These are phyloP conservation scores for Beverwykella pulmonaria DNA, from an alignment of 495 filamentous ascomycete genomes.

Conservation along the genomic window DNA sequence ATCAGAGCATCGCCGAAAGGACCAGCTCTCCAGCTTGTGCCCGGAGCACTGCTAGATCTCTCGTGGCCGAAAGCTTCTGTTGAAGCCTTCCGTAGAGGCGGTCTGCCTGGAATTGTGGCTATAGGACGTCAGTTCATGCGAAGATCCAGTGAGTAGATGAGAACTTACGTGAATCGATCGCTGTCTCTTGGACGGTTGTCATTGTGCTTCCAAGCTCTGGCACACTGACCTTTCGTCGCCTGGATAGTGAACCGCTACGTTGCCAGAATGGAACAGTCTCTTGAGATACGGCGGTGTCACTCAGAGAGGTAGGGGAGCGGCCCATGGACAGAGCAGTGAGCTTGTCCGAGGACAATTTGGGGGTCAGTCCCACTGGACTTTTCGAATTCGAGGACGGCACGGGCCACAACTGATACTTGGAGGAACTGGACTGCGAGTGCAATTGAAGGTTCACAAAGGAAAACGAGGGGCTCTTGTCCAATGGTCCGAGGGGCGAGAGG, in stretches of 20 bases:
- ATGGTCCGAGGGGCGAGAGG: slow-evolving; percentile 10
- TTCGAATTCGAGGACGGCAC: slow-evolving; percentile 11
- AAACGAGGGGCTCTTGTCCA: slow-evolving; percentile 28
- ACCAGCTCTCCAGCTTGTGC: slow-evolving; percentile 39
- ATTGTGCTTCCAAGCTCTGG: slow-evolving; percentile 67
- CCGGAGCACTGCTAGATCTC: slow-evolving; percentile 67
- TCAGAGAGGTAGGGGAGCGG: slow-evolving; percentile 42
- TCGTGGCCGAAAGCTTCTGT: slow-evolving; percentile 51
- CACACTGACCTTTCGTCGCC: slow-evolving; percentile 64
- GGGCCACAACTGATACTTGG: slow-evolving; percentile 40
- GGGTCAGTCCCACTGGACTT: slow-evolving; percentile 30
- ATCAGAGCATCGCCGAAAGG: slow-evolving; percentile 42
- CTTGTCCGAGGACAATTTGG: slow-evolving; percentile 34
- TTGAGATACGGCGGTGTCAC: slow-evolving; percentile 38
- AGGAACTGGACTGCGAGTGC: slow-evolving; percentile 23
- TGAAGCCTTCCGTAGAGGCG: slow-evolving; percentile 52
- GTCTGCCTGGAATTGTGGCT: slow-evolving; percentile 76
- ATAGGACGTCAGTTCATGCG: slow-evolving; percentile 32
- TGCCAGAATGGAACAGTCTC: slow-evolving; percentile 33
- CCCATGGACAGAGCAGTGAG: slow-evolving; percentile 39
- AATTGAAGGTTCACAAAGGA: slow-evolving; percentile 28
- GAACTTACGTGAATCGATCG: slow-evolving; percentile 74
- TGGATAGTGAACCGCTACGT: slow-evolving; percentile 42
- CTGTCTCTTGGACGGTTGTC: slow-evolving; percentile 67
- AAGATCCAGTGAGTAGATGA: not conserved